Percentiles rank a stretch among this genome's conserved stretches.
Evolutionary conservation across 1,284 basidiomycete species (phyloP).

Genomic region (Rhodotorula glutinis): DNA sequence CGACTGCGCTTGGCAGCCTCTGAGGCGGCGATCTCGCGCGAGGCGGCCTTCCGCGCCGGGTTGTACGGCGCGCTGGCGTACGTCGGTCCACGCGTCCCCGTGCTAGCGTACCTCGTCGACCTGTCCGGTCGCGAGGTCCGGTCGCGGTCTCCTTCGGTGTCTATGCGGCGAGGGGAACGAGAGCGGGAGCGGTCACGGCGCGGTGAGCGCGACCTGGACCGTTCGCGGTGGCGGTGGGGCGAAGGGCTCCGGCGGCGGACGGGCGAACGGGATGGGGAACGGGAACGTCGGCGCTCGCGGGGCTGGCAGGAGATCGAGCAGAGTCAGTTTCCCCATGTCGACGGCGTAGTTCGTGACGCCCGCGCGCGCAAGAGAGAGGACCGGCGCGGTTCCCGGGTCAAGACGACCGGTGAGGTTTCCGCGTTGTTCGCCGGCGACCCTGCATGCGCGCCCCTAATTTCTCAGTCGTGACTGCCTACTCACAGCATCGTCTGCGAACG

Average conservation of each 20-base stretch:
- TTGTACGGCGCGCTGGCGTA: slow-evolving; percentile 19
- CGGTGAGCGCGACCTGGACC: background rate
- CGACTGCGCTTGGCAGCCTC: slow-evolving; percentile 77
- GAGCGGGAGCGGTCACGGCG: slow-evolving; percentile 1
- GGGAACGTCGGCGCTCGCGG: slow-evolving; percentile 16
- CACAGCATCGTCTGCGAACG: too few relatives aligned
- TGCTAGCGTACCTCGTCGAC: background rate
- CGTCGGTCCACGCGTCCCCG: background rate
- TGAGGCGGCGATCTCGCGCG: slow-evolving; percentile 41
- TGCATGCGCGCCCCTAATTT: too few relatives aligned
- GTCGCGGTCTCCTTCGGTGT: slow-evolving; percentile 14
- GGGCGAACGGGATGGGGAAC: slow-evolving; percentile 22
- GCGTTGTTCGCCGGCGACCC: too few relatives aligned
- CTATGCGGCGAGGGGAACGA: slow-evolving; percentile 6
- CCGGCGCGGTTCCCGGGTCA: too few relatives aligned
- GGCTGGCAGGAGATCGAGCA: background rate
- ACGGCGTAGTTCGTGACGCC: background rate
- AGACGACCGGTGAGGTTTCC: background rate
- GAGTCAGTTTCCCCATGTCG: background rate
- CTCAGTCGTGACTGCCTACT: too few relatives aligned
- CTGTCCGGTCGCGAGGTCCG: background rate
- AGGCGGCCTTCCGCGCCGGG: slow-evolving; percentile 33
- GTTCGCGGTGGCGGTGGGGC: slow-evolving; percentile 19
- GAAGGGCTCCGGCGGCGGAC: slow-evolving; percentile 19
- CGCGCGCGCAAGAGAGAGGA: too few relatives aligned